Conservation (phyloP, 2,329 filamentous ascomycete species). For the Acephala macrosclerotiorum region DNA sequence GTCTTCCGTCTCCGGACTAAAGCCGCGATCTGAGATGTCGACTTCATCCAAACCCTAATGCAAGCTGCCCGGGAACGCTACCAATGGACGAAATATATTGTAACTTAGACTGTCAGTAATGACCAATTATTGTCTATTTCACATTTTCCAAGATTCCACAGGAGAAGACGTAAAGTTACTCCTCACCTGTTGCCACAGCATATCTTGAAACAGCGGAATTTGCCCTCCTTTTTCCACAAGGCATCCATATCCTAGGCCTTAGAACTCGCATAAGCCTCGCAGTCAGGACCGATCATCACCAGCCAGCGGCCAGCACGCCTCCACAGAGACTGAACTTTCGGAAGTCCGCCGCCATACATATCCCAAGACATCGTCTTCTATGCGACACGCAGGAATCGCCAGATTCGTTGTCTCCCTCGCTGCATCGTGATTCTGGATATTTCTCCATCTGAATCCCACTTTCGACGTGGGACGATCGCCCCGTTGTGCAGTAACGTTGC, state of each 20-base stretch:
- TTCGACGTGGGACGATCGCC: background rate
- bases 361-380: background rate
- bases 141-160: background rate
- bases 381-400: background rate
- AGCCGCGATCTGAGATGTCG: background rate
- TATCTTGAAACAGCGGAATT: background rate
- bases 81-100: background rate
- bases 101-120: background rate
- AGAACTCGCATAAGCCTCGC: background rate
- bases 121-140: background rate
- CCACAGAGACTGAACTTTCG: constrained; percentile 4
- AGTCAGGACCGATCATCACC: background rate
- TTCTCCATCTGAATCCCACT: background rate
- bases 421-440: background rate
- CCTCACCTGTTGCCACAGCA: background rate
- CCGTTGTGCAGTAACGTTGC: constrained; percentile 9
- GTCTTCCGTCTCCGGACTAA: background rate
- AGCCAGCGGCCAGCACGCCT: background rate
- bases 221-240: background rate
- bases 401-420: background rate
- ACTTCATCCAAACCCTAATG: background rate
- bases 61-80: background rate
- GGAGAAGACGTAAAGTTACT: background rate
- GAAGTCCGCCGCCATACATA: background rate
- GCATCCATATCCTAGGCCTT: background rate